Percentiles rank a stretch among this genome's conserved stretches.
These are phyloP conservation scores for Citrullus amarus DNA, from an alignment of 306 rosid species.

Conservation along the genomic window DNA sequence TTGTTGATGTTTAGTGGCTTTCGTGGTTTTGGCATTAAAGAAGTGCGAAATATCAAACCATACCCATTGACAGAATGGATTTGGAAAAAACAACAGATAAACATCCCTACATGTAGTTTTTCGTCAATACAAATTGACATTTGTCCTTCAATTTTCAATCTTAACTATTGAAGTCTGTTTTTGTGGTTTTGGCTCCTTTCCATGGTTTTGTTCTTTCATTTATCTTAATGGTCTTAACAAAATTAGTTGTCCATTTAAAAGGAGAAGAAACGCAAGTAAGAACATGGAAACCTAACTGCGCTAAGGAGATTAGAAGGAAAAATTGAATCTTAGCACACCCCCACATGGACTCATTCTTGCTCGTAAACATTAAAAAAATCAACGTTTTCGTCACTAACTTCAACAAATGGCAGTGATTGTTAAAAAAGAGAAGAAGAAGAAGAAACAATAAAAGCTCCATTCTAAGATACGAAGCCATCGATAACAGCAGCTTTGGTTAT, in stretches of 20 bases:
- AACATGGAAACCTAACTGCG: not conserved
- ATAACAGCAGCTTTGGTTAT: not conserved
- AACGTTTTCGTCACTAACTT: not conserved
- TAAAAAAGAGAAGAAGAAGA: too few relatives aligned
- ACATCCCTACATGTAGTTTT: not conserved
- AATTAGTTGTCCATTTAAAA: not conserved
- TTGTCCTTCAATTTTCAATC: not conserved
- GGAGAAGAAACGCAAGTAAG: not conserved
- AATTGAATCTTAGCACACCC: not conserved
- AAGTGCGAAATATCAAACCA: too few relatives aligned
- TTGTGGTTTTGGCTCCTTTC: not conserved
- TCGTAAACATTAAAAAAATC: not conserved
- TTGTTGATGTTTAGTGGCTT: too few relatives aligned
- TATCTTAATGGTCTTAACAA: not conserved
- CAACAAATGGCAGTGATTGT: not conserved
- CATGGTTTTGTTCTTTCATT: not conserved
- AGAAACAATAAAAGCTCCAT: not conserved
- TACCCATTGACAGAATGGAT: too few relatives aligned
- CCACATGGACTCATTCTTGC: not conserved
- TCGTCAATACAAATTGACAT: too few relatives aligned
- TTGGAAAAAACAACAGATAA: too few relatives aligned
- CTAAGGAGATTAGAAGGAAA: not conserved
- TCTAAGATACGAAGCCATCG: not conserved
- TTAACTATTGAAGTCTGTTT: not conserved
- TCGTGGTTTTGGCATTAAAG: too few relatives aligned